These are phyloP conservation scores for Solanum hybrid DNA, from an alignment of 305 asterid genomes.

Conservation along the genomic window DNA sequence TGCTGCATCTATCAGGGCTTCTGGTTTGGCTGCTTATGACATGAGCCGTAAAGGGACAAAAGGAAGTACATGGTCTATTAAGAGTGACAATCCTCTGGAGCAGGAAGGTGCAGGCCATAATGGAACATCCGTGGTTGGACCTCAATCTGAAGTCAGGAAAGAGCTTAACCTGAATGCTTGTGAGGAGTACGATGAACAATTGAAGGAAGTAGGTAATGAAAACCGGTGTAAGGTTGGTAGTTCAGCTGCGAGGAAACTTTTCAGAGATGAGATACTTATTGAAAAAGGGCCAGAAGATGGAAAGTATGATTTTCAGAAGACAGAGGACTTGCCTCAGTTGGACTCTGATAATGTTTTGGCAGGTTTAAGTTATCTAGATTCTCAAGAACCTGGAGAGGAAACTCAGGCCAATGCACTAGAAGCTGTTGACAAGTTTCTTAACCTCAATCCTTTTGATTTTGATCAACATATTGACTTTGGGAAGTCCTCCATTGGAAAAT, in stretches of 20 bases:
- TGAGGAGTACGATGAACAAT: conserved; percentile 18
- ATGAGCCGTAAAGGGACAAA: conserved; percentile 22
- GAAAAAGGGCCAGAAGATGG: conserved; percentile 32
- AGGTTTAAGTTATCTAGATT: conserved; percentile 69
- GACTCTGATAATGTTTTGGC: conserved; percentile 37
- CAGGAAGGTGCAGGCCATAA: conserved; percentile 18
- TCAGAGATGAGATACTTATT: conserved; percentile 37
- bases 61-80: conserved; percentile 14
- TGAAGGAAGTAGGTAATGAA: conserved; percentile 20
- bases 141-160: conserved; percentile 14
- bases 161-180: conserved; percentile 16
- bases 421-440: conserved; percentile 65
- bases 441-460: conserved; percentile 39
- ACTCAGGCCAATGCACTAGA: conserved; percentile 88
- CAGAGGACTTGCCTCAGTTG: conserved; percentile 21
- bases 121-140: conserved; percentile 15
- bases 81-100: conserved; percentile 29
- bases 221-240: conserved; percentile 29
- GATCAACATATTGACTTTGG: conserved; percentile 24
- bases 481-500: conserved; percentile 25
- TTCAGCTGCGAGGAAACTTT: conserved; percentile 70
- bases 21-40: conserved; percentile 64
- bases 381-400: conserved; percentile 91
- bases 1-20: conserved; percentile 62
- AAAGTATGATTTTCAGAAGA: conserved; percentile 13